These are phyloP conservation scores for Sporothrix schenckii DNA, from an alignment of 2,329 filamentous ascomycete species.

Conservation along the genomic window DNA sequence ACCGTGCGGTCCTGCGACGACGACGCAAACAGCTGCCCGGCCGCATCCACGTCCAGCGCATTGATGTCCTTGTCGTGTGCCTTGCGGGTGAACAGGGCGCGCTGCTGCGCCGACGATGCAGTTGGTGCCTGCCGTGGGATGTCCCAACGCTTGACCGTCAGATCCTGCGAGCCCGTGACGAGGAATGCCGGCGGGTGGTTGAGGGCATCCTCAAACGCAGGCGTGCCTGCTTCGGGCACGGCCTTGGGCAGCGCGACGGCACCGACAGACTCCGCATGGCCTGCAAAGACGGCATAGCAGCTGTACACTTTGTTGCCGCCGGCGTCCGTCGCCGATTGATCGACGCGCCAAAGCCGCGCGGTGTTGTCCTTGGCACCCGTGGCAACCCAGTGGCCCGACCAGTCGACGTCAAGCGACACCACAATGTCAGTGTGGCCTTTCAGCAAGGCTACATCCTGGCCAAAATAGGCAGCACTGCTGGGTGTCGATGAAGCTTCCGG, in stretches of 20 bases:
- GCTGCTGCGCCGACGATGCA: slow-evolving; percentile 50
- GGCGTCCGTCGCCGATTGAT: slow-evolving; percentile 50
- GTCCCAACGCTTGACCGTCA: slow-evolving; percentile 94
- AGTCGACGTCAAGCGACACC: slow-evolving; percentile 90
- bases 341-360: slow-evolving; percentile 85
- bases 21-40: slow-evolving; percentile 82
- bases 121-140: slow-evolving; percentile 61
- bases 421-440: slow-evolving; percentile 95
- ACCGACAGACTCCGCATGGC: slow-evolving; percentile 91
- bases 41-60: slow-evolving; percentile 78
- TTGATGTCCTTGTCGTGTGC: slow-evolving; percentile 99
- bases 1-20: slow-evolving; percentile 96
- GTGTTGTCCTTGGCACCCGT: slow-evolving; percentile 98
- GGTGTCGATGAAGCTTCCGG: slow-evolving; percentile 35
- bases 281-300: slow-evolving; percentile 66
- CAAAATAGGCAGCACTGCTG: slow-evolving; percentile 68
- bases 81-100: slow-evolving; percentile 84
- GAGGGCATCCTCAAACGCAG: slow-evolving; percentile 72
- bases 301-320: slow-evolving; percentile 64
- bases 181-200: slow-evolving; percentile 81
- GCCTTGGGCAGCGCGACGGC: slow-evolving; percentile 81
- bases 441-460: slow-evolving; percentile 81
- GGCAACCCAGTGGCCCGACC: slow-evolving; percentile 95
- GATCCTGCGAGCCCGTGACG: slow-evolving; percentile 90
- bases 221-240: slow-evolving; percentile 67